Conservation (phyloP, 495 filamentous ascomycete species). For the Podospora pseudopauciseta region DNA sequence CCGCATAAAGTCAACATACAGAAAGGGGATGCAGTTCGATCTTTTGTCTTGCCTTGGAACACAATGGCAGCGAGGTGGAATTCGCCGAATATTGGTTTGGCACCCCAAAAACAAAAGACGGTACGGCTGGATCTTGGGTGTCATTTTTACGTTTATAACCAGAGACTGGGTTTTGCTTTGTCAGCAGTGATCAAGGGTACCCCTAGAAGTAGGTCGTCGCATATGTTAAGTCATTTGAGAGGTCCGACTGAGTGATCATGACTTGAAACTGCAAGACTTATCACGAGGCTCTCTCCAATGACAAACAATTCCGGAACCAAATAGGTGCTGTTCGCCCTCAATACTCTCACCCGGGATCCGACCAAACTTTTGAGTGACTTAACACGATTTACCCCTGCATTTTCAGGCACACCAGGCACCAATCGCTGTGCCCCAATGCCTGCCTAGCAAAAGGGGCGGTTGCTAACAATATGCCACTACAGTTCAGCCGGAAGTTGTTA, state of each 20-base stretch:
- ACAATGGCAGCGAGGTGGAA: neutral
- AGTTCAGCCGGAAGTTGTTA: neutral
- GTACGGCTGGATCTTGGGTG: neutral
- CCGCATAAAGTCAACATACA: constrained; percentile 45
- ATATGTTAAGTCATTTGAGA: no score
- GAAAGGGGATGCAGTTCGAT: neutral
- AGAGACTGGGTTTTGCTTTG: neutral
- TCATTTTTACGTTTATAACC: neutral
- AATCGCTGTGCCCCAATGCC: neutral
- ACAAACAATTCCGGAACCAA: no score
- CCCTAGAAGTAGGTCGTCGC: no score
- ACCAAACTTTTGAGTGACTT: no score
- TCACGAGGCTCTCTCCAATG: no score
- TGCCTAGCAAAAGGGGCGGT: neutral
- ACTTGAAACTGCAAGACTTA: no score
- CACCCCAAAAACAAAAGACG: neutral
- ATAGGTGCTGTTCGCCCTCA: no score
- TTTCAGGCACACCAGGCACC: neutral
- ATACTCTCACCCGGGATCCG: no score
- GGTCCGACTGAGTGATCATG: no score
- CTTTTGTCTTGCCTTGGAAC: neutral
- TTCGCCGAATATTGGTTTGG: neutral
- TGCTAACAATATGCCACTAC: neutral
- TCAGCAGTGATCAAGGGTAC: neutral
- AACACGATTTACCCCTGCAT: no score